Percentiles rank a stretch among this genome's conserved stretches.
phyloP scores from a whole-genome alignment of 768 basidiomycete species.

The Mycena olivaceomarginata region DNA sequence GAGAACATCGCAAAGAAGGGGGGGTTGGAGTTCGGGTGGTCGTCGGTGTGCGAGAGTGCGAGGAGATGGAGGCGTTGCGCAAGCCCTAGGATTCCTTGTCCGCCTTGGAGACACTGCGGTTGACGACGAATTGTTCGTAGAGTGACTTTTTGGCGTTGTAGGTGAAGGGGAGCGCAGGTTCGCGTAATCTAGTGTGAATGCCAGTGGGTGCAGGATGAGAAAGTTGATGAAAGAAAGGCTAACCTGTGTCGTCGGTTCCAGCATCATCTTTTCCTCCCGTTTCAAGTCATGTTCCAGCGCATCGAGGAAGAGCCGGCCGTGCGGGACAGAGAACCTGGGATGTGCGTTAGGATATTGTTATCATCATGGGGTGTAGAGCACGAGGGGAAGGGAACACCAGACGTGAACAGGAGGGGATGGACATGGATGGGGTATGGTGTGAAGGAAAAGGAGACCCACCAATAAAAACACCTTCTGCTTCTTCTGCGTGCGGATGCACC shows the following conservation, averaged over 20 bases:
- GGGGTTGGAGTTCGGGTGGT: constrained; percentile 63
- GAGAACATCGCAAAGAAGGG: constrained; percentile 81
- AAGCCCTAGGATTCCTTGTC: constrained; percentile 35
- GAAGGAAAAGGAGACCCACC: constrained; percentile 68
- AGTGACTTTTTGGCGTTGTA: constrained; percentile 92
- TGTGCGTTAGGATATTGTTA: neutral
- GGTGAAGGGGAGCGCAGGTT: constrained; percentile 93
- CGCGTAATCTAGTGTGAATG: constrained; percentile 63
- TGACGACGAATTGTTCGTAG: constrained; percentile 88
- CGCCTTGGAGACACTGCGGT: constrained; percentile 37
- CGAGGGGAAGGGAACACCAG: neutral
- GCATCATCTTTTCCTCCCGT: constrained; percentile 94
- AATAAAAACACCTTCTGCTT: constrained; percentile 99
- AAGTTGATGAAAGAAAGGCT: neutral
- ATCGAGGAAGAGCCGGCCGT: constrained; percentile 97
- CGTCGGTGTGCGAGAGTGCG: constrained; percentile 36
- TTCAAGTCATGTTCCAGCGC: constrained; percentile 97
- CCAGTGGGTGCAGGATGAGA: neutral
- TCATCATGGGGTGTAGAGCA: neutral
- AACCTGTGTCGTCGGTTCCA: constrained; percentile 86
- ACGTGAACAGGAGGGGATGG: neutral
- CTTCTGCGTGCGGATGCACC: constrained; percentile 98
- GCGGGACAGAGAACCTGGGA: constrained; percentile 96
- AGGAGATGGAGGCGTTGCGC: constrained; percentile 40
- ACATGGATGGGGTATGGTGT: neutral